Conservation (phyloP, 129 eudicot genomes). For the Helichrysum umbraculigerum region DNA sequence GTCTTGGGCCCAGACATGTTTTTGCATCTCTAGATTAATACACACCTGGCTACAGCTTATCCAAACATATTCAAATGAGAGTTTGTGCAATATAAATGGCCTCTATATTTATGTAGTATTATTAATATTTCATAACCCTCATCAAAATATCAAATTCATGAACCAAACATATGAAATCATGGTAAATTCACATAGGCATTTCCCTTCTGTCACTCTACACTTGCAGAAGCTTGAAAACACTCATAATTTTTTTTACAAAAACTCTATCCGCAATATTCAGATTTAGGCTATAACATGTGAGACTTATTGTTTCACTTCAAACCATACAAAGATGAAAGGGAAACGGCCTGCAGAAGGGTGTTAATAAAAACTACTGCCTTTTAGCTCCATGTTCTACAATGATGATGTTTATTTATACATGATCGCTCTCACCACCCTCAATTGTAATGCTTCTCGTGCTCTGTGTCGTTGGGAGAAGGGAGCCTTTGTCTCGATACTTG, state of each 20-base stretch:
- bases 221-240: constrained; percentile 29
- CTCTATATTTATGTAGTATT: neutral
- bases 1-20: neutral
- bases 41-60: constrained; percentile 9
- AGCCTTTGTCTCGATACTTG: constrained; percentile 55
- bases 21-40: constrained; percentile 2
- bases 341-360: constrained; percentile 20
- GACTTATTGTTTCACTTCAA: constrained; percentile 34
- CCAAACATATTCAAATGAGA: constrained; percentile 22
- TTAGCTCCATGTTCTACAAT: constrained; percentile 17
- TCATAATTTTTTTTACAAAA: constrained; percentile 20
- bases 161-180: neutral
- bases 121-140: neutral
- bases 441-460: constrained; percentile 55
- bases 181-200: neutral
- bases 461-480: constrained; percentile 59
- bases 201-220: constrained; percentile 30
- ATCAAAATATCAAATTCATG: neutral
- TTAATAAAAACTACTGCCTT: constrained; percentile 11
- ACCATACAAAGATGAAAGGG: constrained; percentile 22
- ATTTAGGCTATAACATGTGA: constrained; percentile 31
- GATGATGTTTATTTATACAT: constrained; percentile 31
- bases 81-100: neutral
- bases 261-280: constrained; percentile 28
- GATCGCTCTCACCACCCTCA: constrained; percentile 47